These are phyloP conservation scores for Russula dissimulans DNA, from an alignment of 768 basidiomycete genomes.

Conservation along the genomic window DNA sequence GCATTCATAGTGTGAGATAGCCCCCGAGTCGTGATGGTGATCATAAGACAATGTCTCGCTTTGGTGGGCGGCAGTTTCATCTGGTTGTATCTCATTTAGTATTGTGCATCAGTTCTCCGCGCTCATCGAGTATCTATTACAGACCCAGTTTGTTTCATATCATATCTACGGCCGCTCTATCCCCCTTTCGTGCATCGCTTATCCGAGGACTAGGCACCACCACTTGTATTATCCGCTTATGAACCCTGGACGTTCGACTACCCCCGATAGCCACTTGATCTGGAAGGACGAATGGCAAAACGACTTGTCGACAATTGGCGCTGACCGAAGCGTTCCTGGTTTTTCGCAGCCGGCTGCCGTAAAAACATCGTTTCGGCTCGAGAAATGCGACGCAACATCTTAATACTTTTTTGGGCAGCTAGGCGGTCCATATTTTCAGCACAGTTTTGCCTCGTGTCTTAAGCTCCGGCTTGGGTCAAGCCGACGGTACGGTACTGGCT, in stretches of 20 bases:
- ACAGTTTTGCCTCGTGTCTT: not conserved
- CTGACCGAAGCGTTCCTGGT: not conserved
- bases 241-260: not conserved
- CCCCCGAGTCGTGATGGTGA: not conserved
- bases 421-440: not conserved
- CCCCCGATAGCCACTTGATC: not conserved
- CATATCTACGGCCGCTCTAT: conserved; percentile 7
- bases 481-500: not conserved
- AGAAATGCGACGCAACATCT: not conserved
- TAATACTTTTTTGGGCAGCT: not conserved
- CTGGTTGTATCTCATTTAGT: conserved; percentile 14
- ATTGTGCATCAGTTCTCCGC: not conserved
- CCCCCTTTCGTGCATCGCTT: not conserved
- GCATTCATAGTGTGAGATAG: not conserved
- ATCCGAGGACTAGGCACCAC: too few species aligned
- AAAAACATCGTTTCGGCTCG: not conserved
- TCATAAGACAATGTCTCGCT: not conserved
- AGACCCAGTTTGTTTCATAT: conserved; percentile 1
- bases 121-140: conserved; percentile 3
- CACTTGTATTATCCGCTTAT: not conserved
- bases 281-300: not conserved
- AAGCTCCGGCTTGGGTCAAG: not conserved
- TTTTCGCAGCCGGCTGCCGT: not conserved
- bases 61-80: not conserved
- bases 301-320: not conserved